These are phyloP conservation scores for Melaleuca alternifolia DNA, from an alignment of 345 rosid genomes.

Conservation along the genomic window DNA sequence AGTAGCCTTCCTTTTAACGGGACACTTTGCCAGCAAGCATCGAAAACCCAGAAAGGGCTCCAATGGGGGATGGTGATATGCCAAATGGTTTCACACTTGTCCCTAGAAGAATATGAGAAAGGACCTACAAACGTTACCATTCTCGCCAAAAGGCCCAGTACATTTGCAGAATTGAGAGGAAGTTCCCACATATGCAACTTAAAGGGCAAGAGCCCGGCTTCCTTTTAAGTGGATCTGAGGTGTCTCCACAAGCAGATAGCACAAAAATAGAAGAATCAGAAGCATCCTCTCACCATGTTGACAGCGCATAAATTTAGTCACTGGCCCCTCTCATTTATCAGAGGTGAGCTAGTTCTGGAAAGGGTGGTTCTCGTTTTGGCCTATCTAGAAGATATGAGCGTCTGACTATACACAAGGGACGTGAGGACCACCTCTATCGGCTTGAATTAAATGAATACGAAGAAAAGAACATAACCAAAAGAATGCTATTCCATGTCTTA, in stretches of 20 bases:
- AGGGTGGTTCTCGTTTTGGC: background rate
- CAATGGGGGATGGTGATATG: background rate
- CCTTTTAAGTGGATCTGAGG: background rate
- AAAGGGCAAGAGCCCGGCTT: background rate
- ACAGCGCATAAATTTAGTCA: conserved; percentile 10
- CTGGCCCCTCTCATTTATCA: background rate
- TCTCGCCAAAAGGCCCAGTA: background rate
- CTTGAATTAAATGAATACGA: too few species aligned
- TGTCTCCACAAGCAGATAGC: conserved; percentile 3
- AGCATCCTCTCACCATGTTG: background rate
- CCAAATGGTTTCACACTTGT: background rate
- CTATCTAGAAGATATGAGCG: background rate
- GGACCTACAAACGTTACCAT: background rate
- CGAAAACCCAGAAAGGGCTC: background rate
- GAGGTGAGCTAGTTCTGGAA: background rate
- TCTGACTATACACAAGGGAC: background rate
- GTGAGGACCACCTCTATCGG: too few species aligned
- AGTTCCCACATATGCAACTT: background rate
- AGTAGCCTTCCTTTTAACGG: background rate
- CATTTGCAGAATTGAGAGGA: background rate
- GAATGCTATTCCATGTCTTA: background rate
- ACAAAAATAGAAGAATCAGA: conserved; percentile 3
- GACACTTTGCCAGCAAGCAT: background rate
- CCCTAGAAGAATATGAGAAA: background rate
- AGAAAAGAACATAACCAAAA: background rate